Percentiles rank a stretch among this genome's conserved stretches.
phyloP scores from a whole-genome alignment of 192 early-diverging fungal species.

The Umbelopsis ramanniana region DNA sequence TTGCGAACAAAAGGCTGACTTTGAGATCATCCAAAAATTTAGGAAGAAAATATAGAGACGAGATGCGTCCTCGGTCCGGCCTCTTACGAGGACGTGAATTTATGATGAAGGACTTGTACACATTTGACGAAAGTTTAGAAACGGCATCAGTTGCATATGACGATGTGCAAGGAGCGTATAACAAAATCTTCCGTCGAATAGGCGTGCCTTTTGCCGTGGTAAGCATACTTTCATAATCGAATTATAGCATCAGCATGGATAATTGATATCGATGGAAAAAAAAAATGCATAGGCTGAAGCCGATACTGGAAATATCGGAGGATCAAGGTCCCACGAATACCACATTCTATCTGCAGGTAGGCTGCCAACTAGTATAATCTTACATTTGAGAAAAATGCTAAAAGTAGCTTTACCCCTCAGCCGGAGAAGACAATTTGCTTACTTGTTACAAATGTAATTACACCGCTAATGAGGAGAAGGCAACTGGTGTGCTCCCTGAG shows the following conservation, averaged over 20 bases:
- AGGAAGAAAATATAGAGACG: conserved; percentile 85
- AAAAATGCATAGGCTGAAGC: conserved; percentile 69
- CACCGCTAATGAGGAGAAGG: conserved; percentile 85
- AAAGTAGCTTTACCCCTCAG: conserved; percentile 20
- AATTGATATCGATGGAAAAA: not conserved
- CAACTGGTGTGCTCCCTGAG: conserved; percentile 40
- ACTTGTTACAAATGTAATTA: conserved; percentile 77
- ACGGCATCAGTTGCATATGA: conserved; percentile 79
- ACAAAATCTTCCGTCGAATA: conserved; percentile 73
- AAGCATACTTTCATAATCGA: conserved; percentile 27
- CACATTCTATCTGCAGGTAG: conserved; percentile 74
- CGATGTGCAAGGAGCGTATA: conserved; percentile 74
- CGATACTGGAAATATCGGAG: conserved; percentile 93
- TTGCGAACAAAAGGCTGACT: not conserved
- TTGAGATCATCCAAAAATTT: not conserved
- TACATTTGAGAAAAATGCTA: not conserved
- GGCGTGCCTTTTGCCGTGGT: conserved; percentile 80
- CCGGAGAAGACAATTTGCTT: conserved; percentile 84
- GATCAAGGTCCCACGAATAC: conserved; percentile 87
- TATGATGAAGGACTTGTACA: conserved; percentile 96
- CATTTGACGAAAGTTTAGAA: conserved; percentile 76
- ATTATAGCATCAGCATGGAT: not conserved
- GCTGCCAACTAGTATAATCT: not conserved
- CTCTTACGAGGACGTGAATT: conserved; percentile 89
- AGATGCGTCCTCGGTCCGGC: conserved; percentile 81